These are phyloP conservation scores for Brassica balearica DNA, from an alignment of 441 rosid species.

Conservation along the genomic window DNA sequence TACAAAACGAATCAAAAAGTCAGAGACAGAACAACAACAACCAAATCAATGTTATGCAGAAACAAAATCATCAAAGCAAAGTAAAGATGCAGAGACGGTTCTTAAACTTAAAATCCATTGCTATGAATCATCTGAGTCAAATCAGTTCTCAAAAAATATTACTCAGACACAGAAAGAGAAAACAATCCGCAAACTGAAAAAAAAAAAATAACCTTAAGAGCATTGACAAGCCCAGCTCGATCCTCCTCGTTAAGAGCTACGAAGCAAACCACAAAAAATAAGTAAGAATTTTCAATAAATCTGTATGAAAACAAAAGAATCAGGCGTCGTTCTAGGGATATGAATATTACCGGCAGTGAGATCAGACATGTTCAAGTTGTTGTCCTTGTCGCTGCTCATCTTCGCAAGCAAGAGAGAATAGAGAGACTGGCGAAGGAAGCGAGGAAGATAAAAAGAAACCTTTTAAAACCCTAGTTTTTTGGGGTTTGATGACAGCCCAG, in stretches of 20 bases:
- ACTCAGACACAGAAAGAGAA: no score
- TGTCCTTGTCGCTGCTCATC: conserved; percentile 72
- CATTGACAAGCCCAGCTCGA: conserved; percentile 75
- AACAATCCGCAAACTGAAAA: neutral
- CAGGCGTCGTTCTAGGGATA: neutral
- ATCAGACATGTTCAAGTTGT: conserved; percentile 62
- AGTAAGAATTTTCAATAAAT: neutral
- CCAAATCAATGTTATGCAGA: conserved; percentile 2
- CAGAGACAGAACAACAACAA: conserved; percentile 9
- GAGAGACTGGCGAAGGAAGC: conserved; percentile 31
- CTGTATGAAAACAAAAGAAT: neutral
- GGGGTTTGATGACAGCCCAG: conserved; percentile 16
- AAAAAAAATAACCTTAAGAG: conserved; percentile 58
- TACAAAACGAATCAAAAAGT: conserved; percentile 30
- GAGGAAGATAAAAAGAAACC: conserved; percentile 24
- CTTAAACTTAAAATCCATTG: neutral
- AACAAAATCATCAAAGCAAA: conserved; percentile 17
- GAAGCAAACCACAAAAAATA: neutral
- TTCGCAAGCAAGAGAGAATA: conserved; percentile 9
- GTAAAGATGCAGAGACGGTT: conserved; percentile 12
- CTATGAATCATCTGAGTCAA: neutral
- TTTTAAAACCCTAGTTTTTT: conserved; percentile 61
- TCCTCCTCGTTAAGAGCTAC: conserved; percentile 71
- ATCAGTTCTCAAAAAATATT: neutral
- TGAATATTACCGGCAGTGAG: conserved; percentile 61